Base-by-base conservation (phyloP, 345 rosid species). In the Erodium maritimum region DNA sequence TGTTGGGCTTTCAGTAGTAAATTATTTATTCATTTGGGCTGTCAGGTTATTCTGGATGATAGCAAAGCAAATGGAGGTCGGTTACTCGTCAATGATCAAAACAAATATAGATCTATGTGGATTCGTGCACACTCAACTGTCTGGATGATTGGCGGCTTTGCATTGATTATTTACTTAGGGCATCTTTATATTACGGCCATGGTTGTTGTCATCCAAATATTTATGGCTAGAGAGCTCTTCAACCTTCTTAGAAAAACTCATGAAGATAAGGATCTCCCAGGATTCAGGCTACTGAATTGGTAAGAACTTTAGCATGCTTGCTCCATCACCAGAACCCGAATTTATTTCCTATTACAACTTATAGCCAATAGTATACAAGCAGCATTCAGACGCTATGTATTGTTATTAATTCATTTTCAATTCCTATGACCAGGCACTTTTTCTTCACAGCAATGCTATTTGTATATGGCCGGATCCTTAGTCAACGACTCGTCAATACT, bases 391-490 rank as follows among this genome's bases (percentile, higher is more conserved):
- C 12, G 56, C 18, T 20, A 21, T 9, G 53, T 52, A 57, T 6
- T 12, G 59, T 51, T 52, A 6, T 19, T 54, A 37, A 48, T 29
- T 1, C 62, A 24, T 22, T 9, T 56, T 48, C 56, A 34, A 33
- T 58, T 20, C 21, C 45, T 55, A 24, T 51, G 25, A 24, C 68
- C 78, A 89, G 98, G 99, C 86, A 89, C 69, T 93, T 93, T 77
- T 89, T 93, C 86, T 89, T 93, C 81, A 87, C 96, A 25, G 95
- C 86, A 20, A 93, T 93, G 99, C 73, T 89, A 58, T 93, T 89
- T 67, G 94, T 93, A 4, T 93, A 89, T 67, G 99, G 99, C 22
- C 87, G 95, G 68, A 83, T 89, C 65, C 95, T 89, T 72, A 93
- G 85, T 74, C 99, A 80, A 69, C 86, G 89, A 57, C 89, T 93